Evolutionary conservation across 2,329 filamentous ascomycete species (phyloP), one percentile per base, ranked within the genome.

Genomic region (Calycina herbarum): DNA sequence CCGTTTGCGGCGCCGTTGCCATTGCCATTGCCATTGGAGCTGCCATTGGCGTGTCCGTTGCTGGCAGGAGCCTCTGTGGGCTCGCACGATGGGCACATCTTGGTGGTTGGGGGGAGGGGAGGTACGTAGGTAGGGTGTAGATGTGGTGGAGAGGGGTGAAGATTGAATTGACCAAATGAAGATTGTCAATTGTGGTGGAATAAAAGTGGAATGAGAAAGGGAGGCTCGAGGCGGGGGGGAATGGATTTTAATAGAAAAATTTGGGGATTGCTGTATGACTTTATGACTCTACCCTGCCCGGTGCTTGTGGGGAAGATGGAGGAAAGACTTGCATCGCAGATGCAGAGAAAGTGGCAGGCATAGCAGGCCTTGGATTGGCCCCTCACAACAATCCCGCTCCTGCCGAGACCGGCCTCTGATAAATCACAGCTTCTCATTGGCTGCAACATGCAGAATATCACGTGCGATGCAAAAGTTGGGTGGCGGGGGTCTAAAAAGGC

Each of bases 31-130:
- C 80, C 81, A 77, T 83, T 76, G 27, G 73, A 70, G 42, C 78
- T 74, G 74, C 80, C 81, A 77, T 83, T 85, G 76, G 73, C 65
- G 64, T 69, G 65, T 35, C 73, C 72, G 68, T 78, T 77, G 66
- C 69, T 71, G 67, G 72, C 71, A 48, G 70, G 59, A 54, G 66
- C 69, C 57, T 70, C 61, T 58, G 74, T 73, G 58, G 73, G 73
- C 73, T 80, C 78, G 71, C 77, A 78, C 38, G 79, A 77, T 64
- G 79, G 79, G 73, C 81, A 82, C 80, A 82, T 82, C 63, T 78
- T 66, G 51, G 58, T 35, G 40, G 17, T 54, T 20, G 20, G 20
- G 20, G 20, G 20, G 8, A 24, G 15, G 6, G 35, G 29, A 40
- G 8, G 24, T 48, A 17, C 17, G 33, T 60, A 11, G 38, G 38